A percentile compares a stretch with the other conserved stretches of the same genome.
phyloP scores from a whole-genome alignment of 306 rosid genomes.

The Pterocarpus macrocarpus region DNA sequence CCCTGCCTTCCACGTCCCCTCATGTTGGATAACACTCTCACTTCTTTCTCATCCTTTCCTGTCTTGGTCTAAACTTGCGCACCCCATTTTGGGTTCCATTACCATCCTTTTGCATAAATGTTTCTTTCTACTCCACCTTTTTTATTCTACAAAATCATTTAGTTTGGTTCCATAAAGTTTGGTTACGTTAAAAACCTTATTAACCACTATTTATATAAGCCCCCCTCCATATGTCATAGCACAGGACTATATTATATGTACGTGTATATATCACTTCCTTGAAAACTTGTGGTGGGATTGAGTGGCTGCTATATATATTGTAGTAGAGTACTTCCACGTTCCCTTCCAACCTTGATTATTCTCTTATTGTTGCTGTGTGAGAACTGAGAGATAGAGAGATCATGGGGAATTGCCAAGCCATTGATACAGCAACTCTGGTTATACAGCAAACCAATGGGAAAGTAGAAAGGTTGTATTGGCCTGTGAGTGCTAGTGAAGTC shows the following conservation, averaged over 20 bases:
- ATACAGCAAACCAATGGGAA: constrained; percentile 93
- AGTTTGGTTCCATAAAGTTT: constrained; percentile 33
- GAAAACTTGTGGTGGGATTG: constrained; percentile 31
- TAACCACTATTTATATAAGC: constrained; percentile 40
- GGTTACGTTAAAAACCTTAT: background rate
- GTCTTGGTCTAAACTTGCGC: constrained; percentile 41
- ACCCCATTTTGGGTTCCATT: constrained; percentile 50
- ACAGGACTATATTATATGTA: background rate
- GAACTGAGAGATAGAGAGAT: constrained; percentile 24
- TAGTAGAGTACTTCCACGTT: constrained; percentile 20
- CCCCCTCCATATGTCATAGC: background rate
- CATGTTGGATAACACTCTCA: constrained; percentile 37
- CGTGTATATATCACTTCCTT: background rate
- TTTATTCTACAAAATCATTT: constrained; percentile 16
- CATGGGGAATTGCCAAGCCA: constrained; percentile 99
- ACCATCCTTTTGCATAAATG: constrained; percentile 13
- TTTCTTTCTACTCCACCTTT: background rate
- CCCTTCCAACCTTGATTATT: constrained; percentile 28
- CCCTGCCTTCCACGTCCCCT: constrained; percentile 49
- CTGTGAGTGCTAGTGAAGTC: constrained; percentile 81
- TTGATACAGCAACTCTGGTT: constrained; percentile 90
- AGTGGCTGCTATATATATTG: constrained; percentile 46
- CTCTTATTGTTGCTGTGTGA: constrained; percentile 12
- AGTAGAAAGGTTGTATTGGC: constrained; percentile 76
- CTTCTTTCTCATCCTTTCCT: constrained; percentile 1